Base-by-base conservation (phyloP, 179 eudicot species). In the Amaranthus tricolor region DNA sequence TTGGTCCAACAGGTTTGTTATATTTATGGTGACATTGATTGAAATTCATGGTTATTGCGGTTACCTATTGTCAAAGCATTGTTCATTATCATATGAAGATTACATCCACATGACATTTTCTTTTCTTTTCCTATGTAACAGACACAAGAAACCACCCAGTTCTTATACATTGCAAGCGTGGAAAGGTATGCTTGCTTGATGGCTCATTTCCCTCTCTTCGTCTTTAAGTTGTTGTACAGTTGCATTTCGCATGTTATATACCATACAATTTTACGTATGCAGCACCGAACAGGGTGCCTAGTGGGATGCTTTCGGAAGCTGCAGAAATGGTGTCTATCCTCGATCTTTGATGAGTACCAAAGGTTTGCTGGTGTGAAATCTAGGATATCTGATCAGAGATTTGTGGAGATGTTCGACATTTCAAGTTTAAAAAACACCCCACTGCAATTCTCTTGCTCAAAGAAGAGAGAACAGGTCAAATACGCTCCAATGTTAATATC, bases 211-310 rank as follows among this genome's bases (percentile, higher is more conserved):
- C 15, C 10, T 9, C 6, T 14, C 1, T 21, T 64, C 17, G 56
- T 10, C 48, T 11, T 17, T 14, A 1, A 43, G 4, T 5, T 43
- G 68, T 31, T 3, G 13, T n/a, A 3, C 13, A 15, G 53, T 50
- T 66, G 20, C 48, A 55, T 53, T 12, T 57, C 45, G 20, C 54
- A 54, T 19, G 56, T 56, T 76, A 21, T 53, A 19, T 31, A 54
- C 44, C 58, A 74, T 74, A n/a, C 16, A 20, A 51, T 16, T 6
- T 49, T 50, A 47, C 66, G 24, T 5, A 54, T 81, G 84, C 79
- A 84, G 86, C 86, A 84, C 55, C 82, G 86, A 58, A 84, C 86
- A 2, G 86, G 86, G 31, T 84, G 86, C 65, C 82, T 84, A 62
- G 86, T 81, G 58, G 86, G 86, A 64, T 84, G 86, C 72, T 72